Conservation (phyloP, 1,284 basidiomycete species). For the Tetrapyrgos nigripes region DNA sequence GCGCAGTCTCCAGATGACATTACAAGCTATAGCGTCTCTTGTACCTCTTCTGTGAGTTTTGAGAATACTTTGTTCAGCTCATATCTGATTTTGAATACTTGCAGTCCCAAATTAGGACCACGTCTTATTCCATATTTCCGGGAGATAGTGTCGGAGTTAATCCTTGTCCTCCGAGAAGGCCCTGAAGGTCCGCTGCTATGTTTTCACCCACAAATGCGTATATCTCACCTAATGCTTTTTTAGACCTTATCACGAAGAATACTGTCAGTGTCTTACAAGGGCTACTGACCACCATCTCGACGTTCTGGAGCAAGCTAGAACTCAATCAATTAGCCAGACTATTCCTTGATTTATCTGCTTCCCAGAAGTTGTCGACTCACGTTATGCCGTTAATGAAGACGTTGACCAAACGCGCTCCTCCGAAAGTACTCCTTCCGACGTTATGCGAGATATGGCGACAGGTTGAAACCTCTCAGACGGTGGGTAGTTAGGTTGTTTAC, state of each 20-base stretch:
- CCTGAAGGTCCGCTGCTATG: conserved; percentile 36
- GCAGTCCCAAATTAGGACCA: conserved; percentile 82
- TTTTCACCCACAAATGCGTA: background rate
- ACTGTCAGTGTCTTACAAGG: conserved; percentile 59
- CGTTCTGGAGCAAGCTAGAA: conserved; percentile 75
- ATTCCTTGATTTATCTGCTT: conserved; percentile 53
- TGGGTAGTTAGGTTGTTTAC: conserved; percentile 27
- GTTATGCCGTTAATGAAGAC: conserved; percentile 54
- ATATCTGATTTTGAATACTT: conserved; percentile 18
- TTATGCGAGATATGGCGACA: conserved; percentile 64
- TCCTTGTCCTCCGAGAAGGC: conserved; percentile 53
- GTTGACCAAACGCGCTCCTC: conserved; percentile 72
- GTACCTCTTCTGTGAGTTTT: conserved; percentile 63
- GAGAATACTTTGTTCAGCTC: background rate
- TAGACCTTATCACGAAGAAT: conserved; percentile 36
- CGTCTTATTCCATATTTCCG: conserved; percentile 86
- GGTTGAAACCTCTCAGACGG: conserved; percentile 38
- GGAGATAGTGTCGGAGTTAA: conserved; percentile 68
- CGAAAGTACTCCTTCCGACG: conserved; percentile 71
- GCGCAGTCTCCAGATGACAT: conserved; percentile 41
- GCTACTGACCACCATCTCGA: conserved; percentile 66
- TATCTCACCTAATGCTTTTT: conserved; percentile 17
- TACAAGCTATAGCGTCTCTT: conserved; percentile 59
- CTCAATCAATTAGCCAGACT: conserved; percentile 61
- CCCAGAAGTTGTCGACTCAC: conserved; percentile 32